A percentile compares a stretch with the other conserved stretches of the same genome.
Evolutionary conservation across 78 protist species (phyloP).

Genomic region (Thecamonas trahens): DNA sequence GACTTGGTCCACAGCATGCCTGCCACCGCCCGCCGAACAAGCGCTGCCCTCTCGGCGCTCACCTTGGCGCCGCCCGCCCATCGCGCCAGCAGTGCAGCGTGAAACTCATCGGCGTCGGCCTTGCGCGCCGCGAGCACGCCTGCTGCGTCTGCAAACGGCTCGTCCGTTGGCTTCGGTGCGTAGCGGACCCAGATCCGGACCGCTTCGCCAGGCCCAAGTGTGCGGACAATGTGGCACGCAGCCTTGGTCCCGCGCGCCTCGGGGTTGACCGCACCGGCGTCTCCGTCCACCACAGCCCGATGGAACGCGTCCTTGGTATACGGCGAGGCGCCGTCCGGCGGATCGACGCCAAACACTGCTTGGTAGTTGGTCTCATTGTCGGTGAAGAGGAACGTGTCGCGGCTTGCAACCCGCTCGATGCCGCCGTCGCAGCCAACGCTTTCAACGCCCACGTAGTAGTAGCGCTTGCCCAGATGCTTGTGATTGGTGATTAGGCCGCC

Average conservation of each 20-base stretch:
- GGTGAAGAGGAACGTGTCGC: conserved; percentile 68
- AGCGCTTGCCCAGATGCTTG: too few relatives aligned
- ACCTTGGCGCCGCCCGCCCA: neutral
- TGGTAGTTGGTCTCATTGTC: conserved; percentile 56
- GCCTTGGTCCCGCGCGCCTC: conserved; percentile 39
- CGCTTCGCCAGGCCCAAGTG: too few relatives aligned
- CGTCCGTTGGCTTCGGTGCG: too few relatives aligned
- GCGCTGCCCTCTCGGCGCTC: conserved; percentile 9
- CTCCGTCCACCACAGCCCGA: conserved; percentile 28
- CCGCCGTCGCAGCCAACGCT: too few relatives aligned
- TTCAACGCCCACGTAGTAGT: too few relatives aligned
- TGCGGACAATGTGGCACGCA: conserved; percentile 28
- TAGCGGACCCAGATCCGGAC: too few relatives aligned
- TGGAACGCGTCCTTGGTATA: conserved; percentile 62
- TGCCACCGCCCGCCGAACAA: conserved; percentile 54
- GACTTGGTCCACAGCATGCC: conserved; percentile 70
- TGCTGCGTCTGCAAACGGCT: too few relatives aligned
- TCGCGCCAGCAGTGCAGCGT: conserved; percentile 13
- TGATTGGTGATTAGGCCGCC: too few relatives aligned
- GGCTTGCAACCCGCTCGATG: too few relatives aligned
- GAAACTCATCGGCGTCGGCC: conserved; percentile 52
- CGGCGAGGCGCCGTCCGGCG: conserved; percentile 13
- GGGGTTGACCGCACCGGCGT: conserved; percentile 32
- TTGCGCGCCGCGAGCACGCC: too few relatives aligned
- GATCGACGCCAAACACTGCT: conserved; percentile 23